Base-by-base conservation (phyloP, 225 moss, liverwort and hornwort genomes). In the Straminergon stramineum region DNA sequence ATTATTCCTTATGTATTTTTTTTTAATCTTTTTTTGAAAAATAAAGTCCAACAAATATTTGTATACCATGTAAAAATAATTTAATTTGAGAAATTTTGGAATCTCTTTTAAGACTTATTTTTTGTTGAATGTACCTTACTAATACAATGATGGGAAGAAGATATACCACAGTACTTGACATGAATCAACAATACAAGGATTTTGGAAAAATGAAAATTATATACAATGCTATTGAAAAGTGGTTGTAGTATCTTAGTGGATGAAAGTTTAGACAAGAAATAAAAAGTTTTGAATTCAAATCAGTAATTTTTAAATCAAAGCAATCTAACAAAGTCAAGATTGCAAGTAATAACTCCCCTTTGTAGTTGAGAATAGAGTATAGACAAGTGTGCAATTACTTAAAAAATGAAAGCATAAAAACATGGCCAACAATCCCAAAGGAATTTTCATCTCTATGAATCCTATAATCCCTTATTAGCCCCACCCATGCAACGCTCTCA, bases 1-100 rank as follows among this genome's bases (percentile, higher is more conserved):
- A 0, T 0, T 20, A 20, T 20, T 75, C 0, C 8, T 1, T 32
- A 7, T 2, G 7, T 4, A 6, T 0, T 17, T 5, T 17, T 17
- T 31, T 43, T 28, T 27, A 3, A 3, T 37, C 39, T 71, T 11
- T 31, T 7, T 5, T 0, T 17, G 8, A 48, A 30, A 28, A 51
- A 31, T 10, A 11, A 31, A 18, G 1, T 12, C 51, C 3, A 5
- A 0, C 1, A 45, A 2, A 45, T 74, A 45, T 3, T 30, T 45
- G 4, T 28, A 45, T 28, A 45, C 2, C 0, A 30, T 19, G 11
- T 1, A 4, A 51, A 11, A 43, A 31, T 12, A 31, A 2, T 35
- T 35, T 24, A 14, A 30, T 48, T 48, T 0, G 2, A 74, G 16
- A 28, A 30, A 17, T 5, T 28, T 10, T 17, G 0, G 45, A 10